phyloP scores from a whole-genome alignment of 1,284 basidiomycete genomes.

The Puccinia horiana region DNA sequence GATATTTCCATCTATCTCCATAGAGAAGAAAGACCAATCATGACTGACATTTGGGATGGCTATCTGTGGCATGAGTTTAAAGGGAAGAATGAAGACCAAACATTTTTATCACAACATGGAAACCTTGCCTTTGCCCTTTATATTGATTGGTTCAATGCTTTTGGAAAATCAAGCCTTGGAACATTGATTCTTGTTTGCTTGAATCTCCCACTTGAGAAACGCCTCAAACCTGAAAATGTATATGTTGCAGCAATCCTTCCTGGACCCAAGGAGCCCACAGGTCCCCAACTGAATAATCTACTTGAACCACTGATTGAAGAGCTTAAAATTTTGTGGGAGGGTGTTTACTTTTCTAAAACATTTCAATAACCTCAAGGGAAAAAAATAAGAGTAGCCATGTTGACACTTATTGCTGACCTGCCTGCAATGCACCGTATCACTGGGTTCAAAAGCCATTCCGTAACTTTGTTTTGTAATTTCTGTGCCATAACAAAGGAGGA shows the following conservation, averaged over 20 bases:
- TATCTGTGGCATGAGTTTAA: not conserved
- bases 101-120: slow-evolving; percentile 18
- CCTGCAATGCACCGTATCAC: slow-evolving; percentile 15
- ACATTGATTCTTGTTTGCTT: slow-evolving; percentile 28
- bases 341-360: slow-evolving; percentile 19
- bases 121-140: slow-evolving; percentile 22
- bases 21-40: not conserved
- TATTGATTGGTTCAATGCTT: slow-evolving; percentile 40
- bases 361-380: slow-evolving; percentile 4
- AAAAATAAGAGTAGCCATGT: slow-evolving; percentile 1
- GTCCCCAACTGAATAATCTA: slow-evolving; percentile 56
- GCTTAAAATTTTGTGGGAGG: slow-evolving; percentile 56
- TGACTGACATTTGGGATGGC: slow-evolving; percentile 34
- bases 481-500: slow-evolving; percentile 15
- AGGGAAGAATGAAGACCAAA: not conserved
- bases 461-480: slow-evolving; percentile 15
- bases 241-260: slow-evolving; percentile 60
- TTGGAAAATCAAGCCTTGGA: slow-evolving; percentile 25
- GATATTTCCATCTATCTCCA: slow-evolving; percentile 5
- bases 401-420: slow-evolving; percentile 17
- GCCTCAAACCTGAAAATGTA: slow-evolving; percentile 59
- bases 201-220: slow-evolving; percentile 54
- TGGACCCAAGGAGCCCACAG: slow-evolving; percentile 51
- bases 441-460: slow-evolving; percentile 25
- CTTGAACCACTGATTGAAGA: slow-evolving; percentile 57